Evolutionary conservation across 371 early-diverging fungal species (phyloP).

Genomic region (Rhizomucor pusillus): DNA sequence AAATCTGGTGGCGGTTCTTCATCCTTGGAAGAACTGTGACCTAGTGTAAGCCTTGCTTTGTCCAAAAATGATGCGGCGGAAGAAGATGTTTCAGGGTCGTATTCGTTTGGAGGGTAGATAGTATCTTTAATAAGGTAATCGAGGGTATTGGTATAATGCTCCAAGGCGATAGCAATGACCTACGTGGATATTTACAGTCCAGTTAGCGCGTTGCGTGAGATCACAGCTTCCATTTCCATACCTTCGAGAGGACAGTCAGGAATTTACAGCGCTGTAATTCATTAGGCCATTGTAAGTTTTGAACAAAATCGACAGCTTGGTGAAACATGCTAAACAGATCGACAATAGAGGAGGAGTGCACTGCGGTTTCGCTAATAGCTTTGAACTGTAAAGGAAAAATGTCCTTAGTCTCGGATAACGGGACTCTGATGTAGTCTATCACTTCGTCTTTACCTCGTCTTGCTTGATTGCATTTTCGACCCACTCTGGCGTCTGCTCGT

Average conservation of each 20-base stretch:
- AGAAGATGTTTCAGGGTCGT: slow-evolving; percentile 8
- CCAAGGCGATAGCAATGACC: slow-evolving; percentile 51
- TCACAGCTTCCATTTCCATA: too few species aligned
- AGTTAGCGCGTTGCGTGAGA: too few species aligned
- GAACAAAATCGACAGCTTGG: slow-evolving; percentile 69
- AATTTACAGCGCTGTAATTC: slow-evolving; percentile 66
- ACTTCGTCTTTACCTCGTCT: slow-evolving; percentile 63
- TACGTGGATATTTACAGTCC: too few species aligned
- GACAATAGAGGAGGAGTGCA: slow-evolving; percentile 79
- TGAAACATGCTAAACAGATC: slow-evolving; percentile 78
- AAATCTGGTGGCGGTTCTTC: slow-evolving; percentile 52
- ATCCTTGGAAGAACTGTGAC: slow-evolving; percentile 28
- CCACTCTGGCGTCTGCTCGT: slow-evolving; percentile 57
- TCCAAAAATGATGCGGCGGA: slow-evolving; percentile 43
- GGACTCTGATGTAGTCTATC: too few species aligned
- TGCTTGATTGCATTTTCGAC: slow-evolving; percentile 61
- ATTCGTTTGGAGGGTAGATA: slow-evolving; percentile 20
- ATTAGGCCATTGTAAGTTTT: slow-evolving; percentile 78
- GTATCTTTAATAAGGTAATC: slow-evolving; percentile 43
- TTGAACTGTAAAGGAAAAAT: slow-evolving; percentile 46
- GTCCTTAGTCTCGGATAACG: neutral
- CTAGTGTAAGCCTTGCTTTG: slow-evolving; percentile 39
- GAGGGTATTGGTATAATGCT: slow-evolving; percentile 47
- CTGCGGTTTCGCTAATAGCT: slow-evolving; percentile 56
- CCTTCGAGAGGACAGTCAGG: slow-evolving; percentile 68